A percentile compares a stretch with the other conserved stretches of the same genome.
Evolutionary conservation across 2,329 filamentous ascomycete genomes (phyloP).

Genomic region (Aplosporella prunicola): DNA sequence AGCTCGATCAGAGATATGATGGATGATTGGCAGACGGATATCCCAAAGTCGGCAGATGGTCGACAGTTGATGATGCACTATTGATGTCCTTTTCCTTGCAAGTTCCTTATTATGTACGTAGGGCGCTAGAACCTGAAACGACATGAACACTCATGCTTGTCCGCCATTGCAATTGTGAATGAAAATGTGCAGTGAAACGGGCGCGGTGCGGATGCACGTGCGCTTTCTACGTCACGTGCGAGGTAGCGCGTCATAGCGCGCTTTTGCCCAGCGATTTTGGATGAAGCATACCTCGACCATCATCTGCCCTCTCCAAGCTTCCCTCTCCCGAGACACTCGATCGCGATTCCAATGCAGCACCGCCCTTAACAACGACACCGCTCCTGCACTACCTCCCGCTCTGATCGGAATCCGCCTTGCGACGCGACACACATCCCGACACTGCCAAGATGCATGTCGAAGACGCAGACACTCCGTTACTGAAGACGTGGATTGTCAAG

Average conservation of each 20-base stretch:
- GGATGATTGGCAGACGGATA: constrained; percentile 16
- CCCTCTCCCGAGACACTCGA: too few relatives aligned
- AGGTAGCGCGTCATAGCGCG: constrained; percentile 11
- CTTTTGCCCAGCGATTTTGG: constrained; percentile 7
- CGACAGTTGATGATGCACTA: constrained; percentile 11
- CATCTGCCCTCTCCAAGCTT: too few relatives aligned
- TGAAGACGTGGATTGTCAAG: constrained; percentile 72
- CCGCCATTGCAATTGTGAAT: neutral
- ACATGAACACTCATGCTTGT: constrained; percentile 14
- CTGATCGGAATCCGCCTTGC: too few relatives aligned
- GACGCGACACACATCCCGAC: too few relatives aligned
- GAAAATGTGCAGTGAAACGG: neutral
- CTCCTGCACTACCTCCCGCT: neutral
- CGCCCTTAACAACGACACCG: neutral
- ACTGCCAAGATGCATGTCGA: constrained; percentile 43
- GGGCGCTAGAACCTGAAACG: constrained; percentile 14
- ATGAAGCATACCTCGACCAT: too few relatives aligned
- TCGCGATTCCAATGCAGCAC: neutral
- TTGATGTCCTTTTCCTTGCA: constrained; percentile 13
- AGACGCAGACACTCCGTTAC: constrained; percentile 44
- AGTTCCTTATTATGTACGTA: constrained; percentile 14
- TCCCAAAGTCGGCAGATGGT: constrained; percentile 7
- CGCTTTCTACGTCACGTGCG: too few relatives aligned
- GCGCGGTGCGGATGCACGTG: constrained; percentile 1
- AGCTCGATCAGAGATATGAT: constrained; percentile 26